A percentile compares a stretch with the other conserved stretches of the same genome.
Evolutionary conservation across 345 rosid genomes (phyloP).

Genomic region (Noccaea bulbosa): DNA sequence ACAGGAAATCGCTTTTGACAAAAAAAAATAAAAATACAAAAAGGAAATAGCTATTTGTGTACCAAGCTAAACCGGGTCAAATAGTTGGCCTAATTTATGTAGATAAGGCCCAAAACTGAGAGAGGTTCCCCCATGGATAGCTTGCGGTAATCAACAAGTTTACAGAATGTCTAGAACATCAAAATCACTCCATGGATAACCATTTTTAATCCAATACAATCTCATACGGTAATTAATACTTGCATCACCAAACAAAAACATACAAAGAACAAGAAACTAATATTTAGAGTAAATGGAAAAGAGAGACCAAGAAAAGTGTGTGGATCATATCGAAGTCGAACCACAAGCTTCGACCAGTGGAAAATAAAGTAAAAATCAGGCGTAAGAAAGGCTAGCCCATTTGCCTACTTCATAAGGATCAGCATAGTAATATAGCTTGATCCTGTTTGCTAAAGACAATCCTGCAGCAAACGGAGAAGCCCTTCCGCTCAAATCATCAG

Average conservation of each 20-base stretch:
- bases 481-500: constrained; percentile 57
- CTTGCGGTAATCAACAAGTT: not conserved
- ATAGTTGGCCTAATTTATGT: too few relatives aligned
- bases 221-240: not conserved
- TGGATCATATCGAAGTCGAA: too few relatives aligned
- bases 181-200: constrained; percentile 3
- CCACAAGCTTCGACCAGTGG: constrained; percentile 15
- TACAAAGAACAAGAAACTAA: constrained; percentile 14
- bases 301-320: not conserved
- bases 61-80: too few relatives aligned
- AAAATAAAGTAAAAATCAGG: constrained; percentile 42
- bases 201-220: not conserved
- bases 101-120: too few relatives aligned
- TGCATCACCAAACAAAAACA: not conserved
- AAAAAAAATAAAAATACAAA: too few relatives aligned
- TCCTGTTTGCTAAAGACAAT: constrained; percentile 67
- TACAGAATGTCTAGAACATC: constrained; percentile 10
- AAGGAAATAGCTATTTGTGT: too few relatives aligned
- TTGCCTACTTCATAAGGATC: constrained; percentile 84
- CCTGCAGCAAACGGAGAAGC: constrained; percentile 64
- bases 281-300: constrained; percentile 5
- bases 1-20: too few relatives aligned
- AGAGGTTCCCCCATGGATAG: too few relatives aligned
- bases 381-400: constrained; percentile 83
- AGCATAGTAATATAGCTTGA: constrained; percentile 70